Percentiles rank a stretch among this genome's conserved stretches.
These are phyloP conservation scores for Meyerozyma elateridarum DNA, from an alignment of 1,139 yeast species.

Conservation along the genomic window DNA sequence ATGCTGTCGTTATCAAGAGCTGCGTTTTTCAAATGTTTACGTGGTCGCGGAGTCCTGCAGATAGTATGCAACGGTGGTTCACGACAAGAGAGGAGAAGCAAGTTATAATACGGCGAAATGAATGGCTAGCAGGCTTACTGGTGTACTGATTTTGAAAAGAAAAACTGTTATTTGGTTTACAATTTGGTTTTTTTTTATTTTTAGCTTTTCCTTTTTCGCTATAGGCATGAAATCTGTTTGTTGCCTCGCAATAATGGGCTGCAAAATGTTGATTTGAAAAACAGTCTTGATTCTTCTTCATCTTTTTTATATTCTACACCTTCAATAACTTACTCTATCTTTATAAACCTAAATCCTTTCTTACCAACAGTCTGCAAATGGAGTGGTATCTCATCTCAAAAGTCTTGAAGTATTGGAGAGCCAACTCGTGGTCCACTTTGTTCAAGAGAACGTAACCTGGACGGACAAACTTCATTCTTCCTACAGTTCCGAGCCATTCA, in stretches of 20 bases:
- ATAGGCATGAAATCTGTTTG: too few relatives aligned
- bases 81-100: background rate
- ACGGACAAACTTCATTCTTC: constrained; percentile 92
- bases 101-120: background rate
- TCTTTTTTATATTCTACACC: constrained; percentile 5
- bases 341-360: constrained; percentile 56
- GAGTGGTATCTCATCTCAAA: constrained; percentile 71
- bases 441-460: constrained; percentile 72
- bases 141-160: too few relatives aligned
- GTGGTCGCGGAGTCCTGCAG: constrained; percentile 7
- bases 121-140: too few relatives aligned
- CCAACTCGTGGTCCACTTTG: constrained; percentile 60
- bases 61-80: constrained; percentile 1
- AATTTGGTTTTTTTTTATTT: too few relatives aligned
- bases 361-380: constrained; percentile 74
- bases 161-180: too few relatives aligned
- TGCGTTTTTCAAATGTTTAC: constrained; percentile 7
- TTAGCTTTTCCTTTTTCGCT: too few relatives aligned
- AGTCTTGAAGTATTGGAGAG: constrained; percentile 58
- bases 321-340: too few relatives aligned
- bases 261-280: too few relatives aligned
- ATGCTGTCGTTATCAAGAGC: constrained; percentile 7
- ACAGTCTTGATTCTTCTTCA: constrained; percentile 5
- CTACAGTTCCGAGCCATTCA: constrained; percentile 85
- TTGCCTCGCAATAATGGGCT: too few relatives aligned